These are phyloP conservation scores for Cyberlindnera suaveolens DNA, from an alignment of 805 yeast genomes.

Conservation along the genomic window DNA sequence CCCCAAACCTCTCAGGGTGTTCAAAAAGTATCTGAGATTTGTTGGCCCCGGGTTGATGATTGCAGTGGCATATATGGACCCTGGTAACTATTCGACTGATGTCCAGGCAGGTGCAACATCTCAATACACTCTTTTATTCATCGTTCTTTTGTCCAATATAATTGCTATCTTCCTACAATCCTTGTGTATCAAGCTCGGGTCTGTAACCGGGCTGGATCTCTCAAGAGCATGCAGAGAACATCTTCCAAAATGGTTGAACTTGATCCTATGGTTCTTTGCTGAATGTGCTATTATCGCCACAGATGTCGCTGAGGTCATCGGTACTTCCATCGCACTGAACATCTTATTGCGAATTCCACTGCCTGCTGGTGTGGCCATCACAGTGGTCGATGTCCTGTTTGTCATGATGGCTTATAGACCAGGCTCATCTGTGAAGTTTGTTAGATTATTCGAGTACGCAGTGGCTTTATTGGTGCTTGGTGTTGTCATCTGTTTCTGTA, in stretches of 20 bases:
- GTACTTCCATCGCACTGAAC: constrained; percentile 82
- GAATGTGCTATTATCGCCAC: constrained; percentile 89
- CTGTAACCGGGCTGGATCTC: constrained; percentile 83
- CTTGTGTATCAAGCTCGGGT: constrained; percentile 78
- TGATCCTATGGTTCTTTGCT: constrained; percentile 64
- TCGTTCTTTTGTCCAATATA: constrained; percentile 68
- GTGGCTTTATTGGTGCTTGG: constrained; percentile 67
- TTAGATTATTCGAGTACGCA: constrained; percentile 68
- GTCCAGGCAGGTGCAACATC: constrained; percentile 84
- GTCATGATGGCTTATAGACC: constrained; percentile 77
- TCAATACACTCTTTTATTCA: constrained; percentile 65
- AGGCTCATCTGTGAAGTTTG: constrained; percentile 65
- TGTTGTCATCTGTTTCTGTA: constrained; percentile 74
- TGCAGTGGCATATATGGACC: constrained; percentile 88
- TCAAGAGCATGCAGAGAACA: constrained; percentile 77
- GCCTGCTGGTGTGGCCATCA: constrained; percentile 69
- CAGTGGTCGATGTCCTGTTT: constrained; percentile 74
- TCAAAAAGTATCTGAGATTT: constrained; percentile 56
- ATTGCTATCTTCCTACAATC: constrained; percentile 82
- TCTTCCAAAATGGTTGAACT: constrained; percentile 62
- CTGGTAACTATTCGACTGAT: constrained; percentile 89
- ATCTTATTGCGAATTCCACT: constrained; percentile 72
- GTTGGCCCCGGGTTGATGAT: constrained; percentile 88
- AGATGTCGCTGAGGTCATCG: constrained; percentile 91
- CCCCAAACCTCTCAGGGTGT: constrained; percentile 13